Evolutionary conservation across 176 grass and related monocot species (phyloP).

Genomic region (Aegilops sharonensis): DNA sequence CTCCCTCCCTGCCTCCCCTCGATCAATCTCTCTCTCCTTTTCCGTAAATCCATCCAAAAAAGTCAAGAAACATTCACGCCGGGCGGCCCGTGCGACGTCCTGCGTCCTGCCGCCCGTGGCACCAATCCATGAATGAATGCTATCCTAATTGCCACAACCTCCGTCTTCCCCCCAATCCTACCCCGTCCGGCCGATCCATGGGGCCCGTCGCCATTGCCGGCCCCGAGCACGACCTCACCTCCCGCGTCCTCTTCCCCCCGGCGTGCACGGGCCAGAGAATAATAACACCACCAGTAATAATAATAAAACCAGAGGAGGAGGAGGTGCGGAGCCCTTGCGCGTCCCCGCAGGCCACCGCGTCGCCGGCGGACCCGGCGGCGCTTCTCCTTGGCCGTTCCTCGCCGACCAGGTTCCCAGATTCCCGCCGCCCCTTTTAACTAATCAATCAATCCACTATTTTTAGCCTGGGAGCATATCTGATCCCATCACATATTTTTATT

Average conservation of each 20-base stretch:
- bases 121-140: background rate
- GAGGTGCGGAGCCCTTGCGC: background rate
- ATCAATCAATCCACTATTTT: background rate
- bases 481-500: background rate
- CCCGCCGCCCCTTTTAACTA: constrained; percentile 13
- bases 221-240: background rate
- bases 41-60: background rate
- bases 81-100: background rate
- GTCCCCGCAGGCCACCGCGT: background rate
- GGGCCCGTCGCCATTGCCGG: constrained; percentile 26
- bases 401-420: constrained; percentile 41
- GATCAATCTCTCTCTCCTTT: background rate
- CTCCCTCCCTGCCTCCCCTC: background rate
- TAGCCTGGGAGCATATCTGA: background rate
- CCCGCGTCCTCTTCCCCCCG: background rate
- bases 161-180: background rate
- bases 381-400: constrained; percentile 6
- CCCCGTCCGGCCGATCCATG: constrained; percentile 12
- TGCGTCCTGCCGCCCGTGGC: background rate
- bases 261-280: background rate
- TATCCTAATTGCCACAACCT: background rate
- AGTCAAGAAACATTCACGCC: background rate
- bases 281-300: background rate
- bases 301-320: background rate
- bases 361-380: background rate